Evolutionary conservation across 2,329 filamentous ascomycete species (phyloP), one percentile per base, ranked within the genome.

Genomic region (Phialophora chinensis): DNA sequence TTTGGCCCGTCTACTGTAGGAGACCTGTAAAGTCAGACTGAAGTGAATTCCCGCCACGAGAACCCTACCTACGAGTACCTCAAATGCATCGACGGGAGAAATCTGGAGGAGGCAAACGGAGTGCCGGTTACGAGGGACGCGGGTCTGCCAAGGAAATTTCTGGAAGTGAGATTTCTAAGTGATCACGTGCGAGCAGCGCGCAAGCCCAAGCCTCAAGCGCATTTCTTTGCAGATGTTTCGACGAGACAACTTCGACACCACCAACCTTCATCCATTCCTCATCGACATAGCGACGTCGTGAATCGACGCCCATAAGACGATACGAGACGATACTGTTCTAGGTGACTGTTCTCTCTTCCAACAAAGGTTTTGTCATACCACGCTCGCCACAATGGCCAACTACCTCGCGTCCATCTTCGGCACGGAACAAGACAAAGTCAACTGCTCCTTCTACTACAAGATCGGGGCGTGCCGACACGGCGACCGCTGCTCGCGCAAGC

Each of bases 381-480:
- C 20, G 1, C 20, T 7, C 49, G 14, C 47, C 47, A 23, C 49
- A 23, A 97, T 97, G 93, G 93, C 93, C 77, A 97, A 97, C 85
- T 98, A 97, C 79, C 91, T 99, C 79, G 95, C 95, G 76, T 97
- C 93, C 78, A 99, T 99, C 83, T 99, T 99, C 86, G 95, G 95
- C 77, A 99, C 95, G 33, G 95, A 99, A 86, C 95, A 98, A 81
- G 95, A 99, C 89, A 99, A 94, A 79, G 74, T 97, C 84, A 97
- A 98, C 87, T 97, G 95, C 87, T 95, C 91, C 65, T 99, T 99
- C 88, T 99, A 99, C 88, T 93, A 97, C 91, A 99, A 99, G 85
- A 99, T 99, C 80, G 95, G 95, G 79, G 95, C 95, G 62, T 99
- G 95, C 85, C 90, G 95, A 70, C 95, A 99, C 85, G 95, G 95